Conservation (phyloP, 2,329 filamentous ascomycete species). For the Akanthomyces lecanii region DNA sequence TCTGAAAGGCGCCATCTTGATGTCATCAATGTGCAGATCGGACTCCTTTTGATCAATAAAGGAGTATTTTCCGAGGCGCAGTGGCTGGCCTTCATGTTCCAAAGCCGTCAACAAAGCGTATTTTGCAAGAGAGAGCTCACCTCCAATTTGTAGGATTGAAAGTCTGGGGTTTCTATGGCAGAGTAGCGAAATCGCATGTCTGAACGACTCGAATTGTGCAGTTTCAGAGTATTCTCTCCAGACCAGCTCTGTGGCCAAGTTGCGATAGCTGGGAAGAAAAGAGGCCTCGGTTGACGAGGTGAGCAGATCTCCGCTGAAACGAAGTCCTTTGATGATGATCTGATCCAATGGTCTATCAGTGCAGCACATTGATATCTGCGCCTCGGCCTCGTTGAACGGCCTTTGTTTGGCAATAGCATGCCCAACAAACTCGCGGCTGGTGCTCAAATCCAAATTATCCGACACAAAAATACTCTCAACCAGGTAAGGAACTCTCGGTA, state of each 20-base stretch:
- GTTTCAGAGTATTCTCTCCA: constrained; percentile 41
- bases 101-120: constrained; percentile 28
- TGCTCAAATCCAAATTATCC: constrained; percentile 30
- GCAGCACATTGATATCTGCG: constrained; percentile 42
- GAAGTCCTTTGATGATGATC: constrained; percentile 43
- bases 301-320: constrained; percentile 37
- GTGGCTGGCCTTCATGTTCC: constrained; percentile 22
- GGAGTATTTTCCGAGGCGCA: constrained; percentile 33
- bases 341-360: constrained; percentile 29
- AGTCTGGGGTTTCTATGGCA: constrained; percentile 38
- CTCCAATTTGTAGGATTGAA: constrained; percentile 38
- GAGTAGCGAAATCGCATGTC: constrained; percentile 29
- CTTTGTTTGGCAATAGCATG: constrained; percentile 35
- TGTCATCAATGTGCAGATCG: not conserved
- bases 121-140: constrained; percentile 19
- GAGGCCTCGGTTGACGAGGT: constrained; percentile 24
- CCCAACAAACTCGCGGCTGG: constrained; percentile 36
- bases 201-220: constrained; percentile 21
- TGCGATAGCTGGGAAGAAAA: constrained; percentile 47
- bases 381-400: constrained; percentile 37
- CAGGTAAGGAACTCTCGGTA: constrained; percentile 47
- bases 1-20: not conserved
- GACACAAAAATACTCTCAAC: constrained; percentile 46
- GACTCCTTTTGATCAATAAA: constrained; percentile 23
- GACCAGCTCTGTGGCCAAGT: constrained; percentile 44